Base-by-base conservation (phyloP, 345 rosid species). In the Trapa incisa region DNA sequence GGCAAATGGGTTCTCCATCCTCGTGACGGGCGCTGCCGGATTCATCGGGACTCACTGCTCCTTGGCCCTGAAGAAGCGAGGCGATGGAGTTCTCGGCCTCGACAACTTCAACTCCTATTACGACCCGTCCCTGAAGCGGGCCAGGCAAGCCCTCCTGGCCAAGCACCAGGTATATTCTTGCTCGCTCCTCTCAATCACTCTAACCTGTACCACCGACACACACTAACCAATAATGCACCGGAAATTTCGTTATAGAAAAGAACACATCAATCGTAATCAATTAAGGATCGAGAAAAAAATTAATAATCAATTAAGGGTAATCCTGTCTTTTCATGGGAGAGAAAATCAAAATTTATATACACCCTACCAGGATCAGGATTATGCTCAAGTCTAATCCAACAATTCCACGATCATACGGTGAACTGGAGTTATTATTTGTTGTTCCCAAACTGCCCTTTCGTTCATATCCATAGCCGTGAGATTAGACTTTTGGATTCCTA, bases 21-120 rank as follows among this genome's bases (percentile, higher is more conserved):
- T 89, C n/a, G 94, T 89, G 71, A 89, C 96, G 0, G 96, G 96
- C 13, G 96, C 96, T 0, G 94, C 83, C 5, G 96, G 96, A 0
- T 89, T 89, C 79, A 76, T 89, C 16, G 96, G 96, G 12, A 67
- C 84, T 0, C 96, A 89, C 80, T 86, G 89, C 80, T 84, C 94
- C 2, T 71, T 87, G 2, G 87, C 87, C 22, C 75, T 89, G 6
- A 73, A 84, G 61, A 89, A 89, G 73, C 85, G 96, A 0, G 96
- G 96, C 3, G 96, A 87, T 41, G 94, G 96, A 0, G 96, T 89
- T 8, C 72, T 89, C 0, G 96, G 94, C 35, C 75, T 89, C 58
- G 96, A 89, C 74, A 89, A 87, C 72, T 89, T 89, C 80, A 89
- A 89, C 66, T 61, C 70, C 41, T 89, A 89, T 73, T 89, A 89